Evolutionary conservation across 2,329 filamentous ascomycete species (phyloP), one percentile per base, ranked within the genome.

Genomic region (Exophiala lecanii-corni): DNA sequence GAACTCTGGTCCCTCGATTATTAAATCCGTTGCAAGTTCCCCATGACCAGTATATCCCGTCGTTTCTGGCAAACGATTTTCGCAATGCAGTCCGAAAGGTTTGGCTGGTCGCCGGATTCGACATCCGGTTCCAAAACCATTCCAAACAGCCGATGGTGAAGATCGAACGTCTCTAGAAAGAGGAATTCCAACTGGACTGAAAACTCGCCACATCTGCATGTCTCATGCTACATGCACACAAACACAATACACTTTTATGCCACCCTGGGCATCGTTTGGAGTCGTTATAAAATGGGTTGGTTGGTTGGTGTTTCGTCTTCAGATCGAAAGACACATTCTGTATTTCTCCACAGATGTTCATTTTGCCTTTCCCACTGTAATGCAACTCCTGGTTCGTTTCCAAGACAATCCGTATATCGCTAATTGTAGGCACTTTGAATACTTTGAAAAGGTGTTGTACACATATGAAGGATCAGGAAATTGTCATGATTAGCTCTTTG

Each of bases 1-100:
- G 55, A 55, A 55, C 50, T 51, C 47, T 35, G 21, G 43, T 55
- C 47, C 54, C 54, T 55, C 54, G 45, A 47, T 49, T 17, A 39
- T 49, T 47, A 6, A 26, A 26, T 36, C 23, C 46, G 35, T 36
- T 36, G 36, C 31, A 33, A 26, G 28, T 41, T 26, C 12, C 23
- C 23, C 23, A 26, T 26, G 6, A n/a, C n/a, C n/a, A n/a, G n/a
- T n/a, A n/a, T n/a, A 26, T 26, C 23, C 23, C 34, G 31, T 33
- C 21, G 40, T 28, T 33, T 36, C 19, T 36, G 20, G 16, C 12
- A n/a, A n/a, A n/a, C n/a, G n/a, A n/a, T n/a, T n/a, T n/a, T n/a
- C n/a, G n/a, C n/a, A n/a, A n/a, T n/a, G n/a, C n/a, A n/a, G n/a
- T n/a, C n/a, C n/a, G n/a, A n/a, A n/a, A 12, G 23, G 23, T 7